A percentile compares a stretch with the other conserved stretches of the same genome.
phyloP scores from a whole-genome alignment of 2,329 filamentous ascomycete genomes.

The Coniochaeta hoffmannii region DNA sequence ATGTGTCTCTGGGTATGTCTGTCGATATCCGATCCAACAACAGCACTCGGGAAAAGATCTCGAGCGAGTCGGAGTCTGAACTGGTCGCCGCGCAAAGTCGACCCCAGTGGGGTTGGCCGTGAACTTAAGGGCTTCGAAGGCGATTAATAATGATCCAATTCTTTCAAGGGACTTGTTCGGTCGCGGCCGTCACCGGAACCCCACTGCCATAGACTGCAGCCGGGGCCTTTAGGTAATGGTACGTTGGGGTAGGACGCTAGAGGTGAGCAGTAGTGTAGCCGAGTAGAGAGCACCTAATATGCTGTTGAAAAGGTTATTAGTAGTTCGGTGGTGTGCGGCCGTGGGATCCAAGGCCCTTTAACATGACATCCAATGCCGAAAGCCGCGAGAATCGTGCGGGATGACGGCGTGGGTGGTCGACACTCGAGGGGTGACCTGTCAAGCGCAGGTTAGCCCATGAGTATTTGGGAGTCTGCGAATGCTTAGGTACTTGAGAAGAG shows the following conservation, averaged over 20 bases:
- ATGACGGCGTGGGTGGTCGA: background rate
- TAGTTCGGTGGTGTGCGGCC: background rate
- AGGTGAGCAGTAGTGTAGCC: background rate
- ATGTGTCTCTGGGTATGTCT: background rate
- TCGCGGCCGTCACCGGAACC: background rate
- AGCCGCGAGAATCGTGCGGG: background rate
- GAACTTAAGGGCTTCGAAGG: background rate
- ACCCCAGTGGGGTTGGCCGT: background rate
- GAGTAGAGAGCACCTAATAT: background rate
- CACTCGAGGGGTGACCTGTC: too few relatives aligned
- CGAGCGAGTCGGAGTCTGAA: background rate
- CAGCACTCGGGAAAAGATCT: background rate
- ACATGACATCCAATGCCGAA: background rate
- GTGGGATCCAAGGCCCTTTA: background rate
- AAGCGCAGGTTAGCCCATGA: too few relatives aligned
- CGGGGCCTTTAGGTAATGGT: background rate
- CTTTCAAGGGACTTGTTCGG: background rate
- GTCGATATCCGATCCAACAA: background rate
- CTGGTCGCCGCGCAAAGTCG: conserved; percentile 1
- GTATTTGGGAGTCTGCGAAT: too few relatives aligned
- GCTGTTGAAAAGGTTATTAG: background rate
- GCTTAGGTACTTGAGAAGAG: too few relatives aligned
- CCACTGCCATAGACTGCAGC: background rate
- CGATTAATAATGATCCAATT: conserved; percentile 4
- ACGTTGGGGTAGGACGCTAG: background rate